Evolutionary conservation across 1,139 yeast species (phyloP).

Genomic region (Geotrichum phurueaensis): DNA sequence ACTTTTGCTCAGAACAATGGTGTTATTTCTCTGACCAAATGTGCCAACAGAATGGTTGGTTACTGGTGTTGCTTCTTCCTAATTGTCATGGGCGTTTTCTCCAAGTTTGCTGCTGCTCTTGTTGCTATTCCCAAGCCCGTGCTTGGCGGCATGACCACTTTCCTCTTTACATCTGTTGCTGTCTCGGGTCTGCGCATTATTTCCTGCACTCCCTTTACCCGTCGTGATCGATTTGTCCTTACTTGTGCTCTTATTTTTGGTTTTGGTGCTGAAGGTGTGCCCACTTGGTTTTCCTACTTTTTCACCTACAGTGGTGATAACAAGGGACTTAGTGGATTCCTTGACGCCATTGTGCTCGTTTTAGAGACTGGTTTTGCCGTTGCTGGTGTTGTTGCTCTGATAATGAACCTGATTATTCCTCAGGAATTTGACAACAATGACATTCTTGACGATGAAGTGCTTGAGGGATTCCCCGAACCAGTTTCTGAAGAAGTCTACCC

Average conservation of each 20-base stretch:
- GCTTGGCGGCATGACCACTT: slow-evolving; percentile 88
- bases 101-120: slow-evolving; percentile 84
- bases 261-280: slow-evolving; percentile 68
- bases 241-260: slow-evolving; percentile 75
- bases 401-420: slow-evolving; percentile 66
- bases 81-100: slow-evolving; percentile 75
- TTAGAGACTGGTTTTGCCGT: slow-evolving; percentile 85
- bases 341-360: slow-evolving; percentile 72
- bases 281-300: slow-evolving; percentile 64
- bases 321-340: slow-evolving; percentile 58
- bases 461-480: neutral
- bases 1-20: slow-evolving; percentile 93
- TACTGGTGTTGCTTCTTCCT: slow-evolving; percentile 84
- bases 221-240: slow-evolving; percentile 80
- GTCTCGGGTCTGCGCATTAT: slow-evolving; percentile 83
- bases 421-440: slow-evolving; percentile 59
- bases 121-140: slow-evolving; percentile 80
- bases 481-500: neutral
- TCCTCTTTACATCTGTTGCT: slow-evolving; percentile 80
- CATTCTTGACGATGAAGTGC: neutral
- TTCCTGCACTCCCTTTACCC: slow-evolving; percentile 58
- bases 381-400: slow-evolving; percentile 68
- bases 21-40: slow-evolving; percentile 81
- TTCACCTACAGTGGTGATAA: slow-evolving; percentile 73
- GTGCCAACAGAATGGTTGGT: slow-evolving; percentile 81